These are phyloP conservation scores for Mycosarcoma mackinlayi DNA, from an alignment of 1,284 basidiomycete species.

Conservation along the genomic window DNA sequence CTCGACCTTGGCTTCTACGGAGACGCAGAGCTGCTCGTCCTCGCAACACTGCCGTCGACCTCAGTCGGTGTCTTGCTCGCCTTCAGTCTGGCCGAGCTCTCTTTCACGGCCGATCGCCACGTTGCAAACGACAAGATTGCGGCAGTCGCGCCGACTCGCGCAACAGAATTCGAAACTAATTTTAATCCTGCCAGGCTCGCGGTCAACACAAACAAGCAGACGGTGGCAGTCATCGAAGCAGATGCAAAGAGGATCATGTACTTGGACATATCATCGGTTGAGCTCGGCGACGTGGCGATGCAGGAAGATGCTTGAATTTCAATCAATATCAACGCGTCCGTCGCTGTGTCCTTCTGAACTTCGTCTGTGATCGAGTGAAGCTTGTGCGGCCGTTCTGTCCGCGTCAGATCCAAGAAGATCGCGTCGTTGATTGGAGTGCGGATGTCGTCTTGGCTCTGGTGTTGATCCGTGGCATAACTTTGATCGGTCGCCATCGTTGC, in stretches of 20 bases:
- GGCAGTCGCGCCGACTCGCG: conserved; percentile 8
- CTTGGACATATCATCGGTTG: conserved; percentile 24
- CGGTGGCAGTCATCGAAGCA: conserved; percentile 20
- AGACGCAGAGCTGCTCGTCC: conserved; percentile 28
- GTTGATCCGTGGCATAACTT: too few relatives aligned
- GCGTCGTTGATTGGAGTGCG: too few relatives aligned
- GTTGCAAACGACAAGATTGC: neutral
- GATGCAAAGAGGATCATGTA: conserved; percentile 29
- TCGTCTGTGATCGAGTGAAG: too few relatives aligned
- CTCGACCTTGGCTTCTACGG: conserved; percentile 31
- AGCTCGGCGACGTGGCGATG: conserved; percentile 18
- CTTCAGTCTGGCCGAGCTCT: conserved; percentile 12
- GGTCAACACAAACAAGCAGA: conserved; percentile 42
- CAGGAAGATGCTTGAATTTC: conserved; percentile 13
- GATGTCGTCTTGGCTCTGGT: too few relatives aligned
- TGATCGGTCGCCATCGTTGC: too few relatives aligned
- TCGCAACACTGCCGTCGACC: conserved; percentile 7
- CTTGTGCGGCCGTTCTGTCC: too few relatives aligned
- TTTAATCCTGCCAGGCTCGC: conserved; percentile 26
- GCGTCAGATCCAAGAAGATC: too few relatives aligned
- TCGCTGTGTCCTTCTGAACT: neutral
- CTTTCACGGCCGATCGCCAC: neutral
- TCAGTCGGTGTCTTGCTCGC: conserved; percentile 16
- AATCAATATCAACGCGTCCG: too few relatives aligned
- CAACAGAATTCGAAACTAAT: conserved; percentile 26